Base-by-base conservation (phyloP, 352 stramenopile genomes). In the Pythium chondricola region DNA sequence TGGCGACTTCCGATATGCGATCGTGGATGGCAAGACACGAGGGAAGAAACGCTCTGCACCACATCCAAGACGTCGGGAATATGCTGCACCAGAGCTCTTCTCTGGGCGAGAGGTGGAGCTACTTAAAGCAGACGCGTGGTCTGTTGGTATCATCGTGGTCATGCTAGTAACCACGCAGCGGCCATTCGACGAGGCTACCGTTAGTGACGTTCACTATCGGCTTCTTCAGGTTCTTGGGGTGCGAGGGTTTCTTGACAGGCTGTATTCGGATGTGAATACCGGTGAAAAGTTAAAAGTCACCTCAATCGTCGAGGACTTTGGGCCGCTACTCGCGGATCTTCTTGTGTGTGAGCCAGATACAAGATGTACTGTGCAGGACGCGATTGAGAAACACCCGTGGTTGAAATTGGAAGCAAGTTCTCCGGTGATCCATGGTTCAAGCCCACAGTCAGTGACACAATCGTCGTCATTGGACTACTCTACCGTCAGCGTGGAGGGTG, bases 101-200 rank as follows among this genome's bases (percentile, higher is more conserved):
- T 27, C 46, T 6, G 58, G 48, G 14, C 43, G 43, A 25, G 43
- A 58, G 30, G 41, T 63, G n/a, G 56, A 67, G 41, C 35, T 62
- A 8, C 7, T 56, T 13, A 66, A 63, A 52, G 44, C 52, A 11
- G 61, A 70, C 14, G 53, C 58, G n/a, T 70, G 61, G 56, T 70
- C 61, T 2, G 17, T 67, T 1, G 61, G 61, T 2, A 48, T 70
- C 32, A 49, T 66, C 7, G 44, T 70, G 11, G 33, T 56, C 14
- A 66, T 56, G 53, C 18, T 67, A 20, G 26, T 63, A 3, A 63
- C 58, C 4, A 49, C 41, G 42, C 29, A 53, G 21, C 30, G 13
- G 1, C 55, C 48, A 3, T 25, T 58, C 5, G 43, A 42, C 7
- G 55, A 63, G 20, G 43, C 55, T 1, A 54, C 55, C 16, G 42